A percentile compares a stretch with the other conserved stretches of the same genome.
These are phyloP conservation scores for Linum tenue DNA, from an alignment of 345 rosid genomes.

Conservation along the genomic window DNA sequence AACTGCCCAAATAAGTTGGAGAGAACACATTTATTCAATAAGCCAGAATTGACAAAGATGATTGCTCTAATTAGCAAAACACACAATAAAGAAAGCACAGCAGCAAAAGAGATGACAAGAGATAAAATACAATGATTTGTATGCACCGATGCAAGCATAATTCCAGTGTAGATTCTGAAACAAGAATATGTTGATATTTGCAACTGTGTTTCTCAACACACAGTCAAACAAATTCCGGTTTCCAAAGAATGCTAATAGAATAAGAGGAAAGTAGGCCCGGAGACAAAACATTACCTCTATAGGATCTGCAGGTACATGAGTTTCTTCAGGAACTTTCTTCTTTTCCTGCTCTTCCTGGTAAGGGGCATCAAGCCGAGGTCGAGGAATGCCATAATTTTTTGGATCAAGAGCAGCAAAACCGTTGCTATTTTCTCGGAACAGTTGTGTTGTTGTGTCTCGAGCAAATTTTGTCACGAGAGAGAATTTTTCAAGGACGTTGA, in stretches of 20 bases:
- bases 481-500: slow-evolving; percentile 81
- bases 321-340: slow-evolving; percentile 17
- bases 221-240: not conserved
- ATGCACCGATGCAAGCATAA: not conserved
- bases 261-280: not conserved
- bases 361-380: slow-evolving; percentile 23
- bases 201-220: not conserved
- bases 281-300: slow-evolving; percentile 46
- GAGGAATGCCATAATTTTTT: slow-evolving; percentile 34
- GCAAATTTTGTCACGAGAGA: slow-evolving; percentile 94
- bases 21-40: not conserved
- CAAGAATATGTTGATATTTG: not conserved
- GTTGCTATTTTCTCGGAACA: slow-evolving; percentile 59
- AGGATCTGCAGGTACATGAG: slow-evolving; percentile 63
- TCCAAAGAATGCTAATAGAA: not conserved
- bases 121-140: not conserved
- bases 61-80: not conserved
- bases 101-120: not conserved
- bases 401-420: slow-evolving; percentile 52
- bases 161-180: not conserved
- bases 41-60: not conserved
- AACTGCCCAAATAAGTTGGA: slow-evolving; percentile 42
- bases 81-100: not conserved
- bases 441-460: slow-evolving; percentile 80
- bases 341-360: not conserved